Evolutionary conservation across 805 yeast species (phyloP).

Genomic region (Ogataea ramenticola): DNA sequence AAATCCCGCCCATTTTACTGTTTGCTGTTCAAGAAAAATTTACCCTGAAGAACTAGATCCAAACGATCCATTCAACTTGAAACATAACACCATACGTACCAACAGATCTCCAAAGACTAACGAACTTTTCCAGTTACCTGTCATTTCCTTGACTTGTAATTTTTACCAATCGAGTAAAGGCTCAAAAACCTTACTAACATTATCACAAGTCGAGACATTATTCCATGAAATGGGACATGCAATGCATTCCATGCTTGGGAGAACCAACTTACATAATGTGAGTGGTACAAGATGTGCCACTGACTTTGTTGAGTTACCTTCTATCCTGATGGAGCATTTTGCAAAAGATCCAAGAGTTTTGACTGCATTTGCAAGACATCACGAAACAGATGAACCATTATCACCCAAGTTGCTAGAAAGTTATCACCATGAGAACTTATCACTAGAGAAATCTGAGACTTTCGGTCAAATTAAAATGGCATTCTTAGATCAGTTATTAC

Average conservation of each 20-base stretch:
- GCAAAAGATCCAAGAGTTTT: slow-evolving; percentile 77
- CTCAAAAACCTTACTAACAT: slow-evolving; percentile 49
- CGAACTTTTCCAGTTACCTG: slow-evolving; percentile 70
- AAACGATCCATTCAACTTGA: slow-evolving; percentile 29
- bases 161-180: slow-evolving; percentile 28
- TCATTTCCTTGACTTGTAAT: slow-evolving; percentile 83
- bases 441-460: slow-evolving; percentile 62
- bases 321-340: slow-evolving; percentile 93
- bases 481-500: slow-evolving; percentile 74
- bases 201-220: slow-evolving; percentile 83
- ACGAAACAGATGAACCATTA: slow-evolving; percentile 55
- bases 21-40: slow-evolving; percentile 84
- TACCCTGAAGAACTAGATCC: slow-evolving; percentile 44
- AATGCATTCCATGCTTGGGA: slow-evolving; percentile 93
- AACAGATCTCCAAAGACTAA: slow-evolving; percentile 34
- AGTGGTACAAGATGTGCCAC: slow-evolving; percentile 94
- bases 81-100: slow-evolving; percentile 24
- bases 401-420: slow-evolving; percentile 42
- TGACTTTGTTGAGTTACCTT: slow-evolving; percentile 94
- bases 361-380: slow-evolving; percentile 63
- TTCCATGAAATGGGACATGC: slow-evolving; percentile 99
- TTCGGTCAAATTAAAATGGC: slow-evolving; percentile 90
- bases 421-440: slow-evolving; percentile 43
- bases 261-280: slow-evolving; percentile 82
- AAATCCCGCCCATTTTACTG: slow-evolving; percentile 92